Percentiles rank a stretch among this genome's conserved stretches.
Conservation (phyloP, 1,284 basidiomycete species). For the Entoloma clypeatum region DNA sequence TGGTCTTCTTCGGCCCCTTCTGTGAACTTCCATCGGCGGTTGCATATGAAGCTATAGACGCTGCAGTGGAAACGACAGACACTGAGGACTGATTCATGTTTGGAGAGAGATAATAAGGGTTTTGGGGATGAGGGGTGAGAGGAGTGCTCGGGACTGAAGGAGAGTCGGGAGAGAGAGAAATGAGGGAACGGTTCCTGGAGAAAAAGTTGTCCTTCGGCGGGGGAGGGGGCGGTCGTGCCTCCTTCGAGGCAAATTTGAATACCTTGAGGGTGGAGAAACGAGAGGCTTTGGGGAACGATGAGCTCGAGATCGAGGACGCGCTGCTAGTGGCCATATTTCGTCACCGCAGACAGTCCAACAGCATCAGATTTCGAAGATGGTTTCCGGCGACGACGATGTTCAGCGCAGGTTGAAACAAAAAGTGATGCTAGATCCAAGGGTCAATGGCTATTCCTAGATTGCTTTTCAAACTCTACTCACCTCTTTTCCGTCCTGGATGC, state of each 20-base stretch:
- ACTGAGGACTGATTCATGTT: constrained; percentile 28
- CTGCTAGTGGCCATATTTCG: constrained; percentile 25
- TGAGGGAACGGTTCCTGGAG: constrained; percentile 49
- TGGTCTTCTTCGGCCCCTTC: constrained; percentile 33
- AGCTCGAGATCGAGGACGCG: constrained; percentile 18
- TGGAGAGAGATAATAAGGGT: constrained; percentile 30
- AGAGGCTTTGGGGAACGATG: constrained; percentile 32
- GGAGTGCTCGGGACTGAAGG: constrained; percentile 38
- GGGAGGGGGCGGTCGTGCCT: constrained; percentile 46
- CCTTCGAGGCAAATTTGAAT: constrained; percentile 41
- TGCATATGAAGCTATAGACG: constrained; percentile 30
- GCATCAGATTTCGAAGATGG: constrained; percentile 9
- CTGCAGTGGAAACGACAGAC: constrained; percentile 31
- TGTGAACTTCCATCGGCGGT: constrained; percentile 19
- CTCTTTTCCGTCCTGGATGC: too few relatives aligned
- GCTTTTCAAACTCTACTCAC: too few relatives aligned
- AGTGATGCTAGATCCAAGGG: too few relatives aligned
- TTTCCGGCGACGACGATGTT: not conserved
- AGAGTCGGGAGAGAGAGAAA: constrained; percentile 47
- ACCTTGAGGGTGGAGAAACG: constrained; percentile 60
- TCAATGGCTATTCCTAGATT: too few relatives aligned
- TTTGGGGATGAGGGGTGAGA: constrained; percentile 31
- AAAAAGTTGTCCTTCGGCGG: constrained; percentile 67
- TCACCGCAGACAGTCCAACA: constrained; percentile 8
- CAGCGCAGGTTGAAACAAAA: too few relatives aligned